A percentile compares a stretch with the other conserved stretches of the same genome.
phyloP scores from a whole-genome alignment of 352 stramenopile species.

The Phytophthora pinifolia region DNA sequence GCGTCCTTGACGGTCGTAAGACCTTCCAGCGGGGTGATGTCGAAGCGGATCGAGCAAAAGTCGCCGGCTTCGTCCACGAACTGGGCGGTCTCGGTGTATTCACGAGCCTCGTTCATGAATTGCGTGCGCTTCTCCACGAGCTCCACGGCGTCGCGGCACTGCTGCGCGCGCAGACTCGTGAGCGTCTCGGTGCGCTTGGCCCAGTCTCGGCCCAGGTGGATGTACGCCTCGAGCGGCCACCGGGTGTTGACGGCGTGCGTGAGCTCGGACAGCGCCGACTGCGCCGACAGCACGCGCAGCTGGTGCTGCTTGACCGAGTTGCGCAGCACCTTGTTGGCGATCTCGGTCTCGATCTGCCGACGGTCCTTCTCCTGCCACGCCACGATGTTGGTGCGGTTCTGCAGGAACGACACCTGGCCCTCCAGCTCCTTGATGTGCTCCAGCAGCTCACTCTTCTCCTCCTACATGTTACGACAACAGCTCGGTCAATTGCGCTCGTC shows the following conservation, averaged over 20 bases:
- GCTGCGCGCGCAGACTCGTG: slow-evolving; percentile 32
- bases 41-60: slow-evolving; percentile 44
- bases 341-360: slow-evolving; percentile 27
- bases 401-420: slow-evolving; percentile 33
- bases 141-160: slow-evolving; percentile 36
- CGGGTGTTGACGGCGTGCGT: slow-evolving; percentile 28
- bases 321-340: slow-evolving; percentile 34
- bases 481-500: background rate
- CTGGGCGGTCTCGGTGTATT: slow-evolving; percentile 38
- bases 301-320: slow-evolving; percentile 38
- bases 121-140: slow-evolving; percentile 49
- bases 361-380: slow-evolving; percentile 32
- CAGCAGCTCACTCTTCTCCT: slow-evolving; percentile 41
- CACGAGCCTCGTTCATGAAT: slow-evolving; percentile 38
- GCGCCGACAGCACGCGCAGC: slow-evolving; percentile 32
- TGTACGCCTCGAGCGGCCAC: slow-evolving; percentile 42
- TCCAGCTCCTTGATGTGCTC: slow-evolving; percentile 37
- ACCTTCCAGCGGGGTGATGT: slow-evolving; percentile 35
- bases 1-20: slow-evolving; percentile 34
- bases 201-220: slow-evolving; percentile 41
- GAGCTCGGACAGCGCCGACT: slow-evolving; percentile 41
- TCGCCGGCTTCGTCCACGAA: slow-evolving; percentile 47
- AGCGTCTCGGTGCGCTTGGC: slow-evolving; percentile 32
- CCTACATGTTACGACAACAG: slow-evolving; percentile 14
- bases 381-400: slow-evolving; percentile 28